Evolutionary conservation across 1,284 basidiomycete species (phyloP), one percentile per base, ranked within the genome.

Genomic region (Entoloma clypeatum): DNA sequence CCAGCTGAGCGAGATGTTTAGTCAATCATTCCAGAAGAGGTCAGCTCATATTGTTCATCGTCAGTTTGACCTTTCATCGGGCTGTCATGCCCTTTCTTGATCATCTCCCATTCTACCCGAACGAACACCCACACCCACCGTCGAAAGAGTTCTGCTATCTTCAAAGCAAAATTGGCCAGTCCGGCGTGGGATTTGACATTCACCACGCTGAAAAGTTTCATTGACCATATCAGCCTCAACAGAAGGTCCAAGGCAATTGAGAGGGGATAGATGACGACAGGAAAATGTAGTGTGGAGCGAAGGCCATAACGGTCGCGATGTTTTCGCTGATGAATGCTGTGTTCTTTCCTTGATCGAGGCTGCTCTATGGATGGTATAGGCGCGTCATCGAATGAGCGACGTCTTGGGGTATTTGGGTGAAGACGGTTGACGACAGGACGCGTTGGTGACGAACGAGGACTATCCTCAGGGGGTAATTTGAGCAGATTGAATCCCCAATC

Each of bases 51-150:
- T 17, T 59, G 55, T 29, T 50, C 49, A 23, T 51, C 55, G 45
- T 60, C 56, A 28, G 51, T 51, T 25, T 44, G 54, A 21, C 17
- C 45, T 43, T 55, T 58, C 38, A 51, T 47, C 45, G 52, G 43
- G 40, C 49, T 55, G 36, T 64, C 62, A 24, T 54, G 56, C 28
- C 55, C 48, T 53, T 62, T 72, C 61, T 79, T 87, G 39, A 92
- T 79, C 8, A 83, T 75, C 66, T 96, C 92, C 93, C 93, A 97
- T 63, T 99, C 96, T 18, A 98, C 81, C 13, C 96, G 78, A 51
- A 99, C 67, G 62, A 97, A 95, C 7, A 96, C 89, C 96, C 96
- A 99, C 64, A 95, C 77, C 88, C 92, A 97, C 51, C 96, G 66
- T 39, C 96, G 72, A 21, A 92, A 56, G 25, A 99, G 70, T 67